A percentile compares a stretch with the other conserved stretches of the same genome.
These are phyloP conservation scores for Volvox carteri DNA, from an alignment of 163 green algal genomes.

Conservation along the genomic window DNA sequence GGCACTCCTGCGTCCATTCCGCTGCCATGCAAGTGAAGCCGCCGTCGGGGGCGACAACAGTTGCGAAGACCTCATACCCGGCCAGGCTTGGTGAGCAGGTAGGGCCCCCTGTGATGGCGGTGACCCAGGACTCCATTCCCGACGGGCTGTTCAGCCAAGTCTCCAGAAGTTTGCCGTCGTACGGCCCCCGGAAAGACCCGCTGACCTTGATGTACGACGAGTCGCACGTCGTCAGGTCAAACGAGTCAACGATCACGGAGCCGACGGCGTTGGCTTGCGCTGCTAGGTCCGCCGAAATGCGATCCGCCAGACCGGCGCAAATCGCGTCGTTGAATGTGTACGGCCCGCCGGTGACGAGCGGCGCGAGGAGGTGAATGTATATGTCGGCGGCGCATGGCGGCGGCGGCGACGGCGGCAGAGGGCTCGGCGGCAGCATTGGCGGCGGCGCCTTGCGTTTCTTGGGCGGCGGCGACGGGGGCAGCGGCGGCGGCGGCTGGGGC, in stretches of 20 bases:
- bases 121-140: conserved; percentile 23
- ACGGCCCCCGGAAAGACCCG: neutral
- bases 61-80: conserved; percentile 5
- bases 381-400: conserved; percentile 11
- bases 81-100: neutral
- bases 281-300: neutral
- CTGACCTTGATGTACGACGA: neutral
- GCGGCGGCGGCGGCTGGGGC: neutral
- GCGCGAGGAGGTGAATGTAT: conserved; percentile 14
- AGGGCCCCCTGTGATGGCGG: neutral
- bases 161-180: neutral
- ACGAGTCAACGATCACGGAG: neutral
- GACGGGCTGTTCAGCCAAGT: conserved; percentile 5
- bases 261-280: neutral
- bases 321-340: conserved; percentile 4
- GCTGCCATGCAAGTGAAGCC: neutral
- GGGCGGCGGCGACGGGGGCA: neutral
- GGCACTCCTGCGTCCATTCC: neutral
- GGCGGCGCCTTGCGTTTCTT: neutral
- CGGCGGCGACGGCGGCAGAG: neutral
- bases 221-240: neutral
- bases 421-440: neutral
- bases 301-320: neutral
- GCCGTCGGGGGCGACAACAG: conserved; percentile 7
- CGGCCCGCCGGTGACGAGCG: neutral